phyloP scores from a whole-genome alignment of 495 filamentous ascomycete genomes.

The Penicillium bovifimosum region DNA sequence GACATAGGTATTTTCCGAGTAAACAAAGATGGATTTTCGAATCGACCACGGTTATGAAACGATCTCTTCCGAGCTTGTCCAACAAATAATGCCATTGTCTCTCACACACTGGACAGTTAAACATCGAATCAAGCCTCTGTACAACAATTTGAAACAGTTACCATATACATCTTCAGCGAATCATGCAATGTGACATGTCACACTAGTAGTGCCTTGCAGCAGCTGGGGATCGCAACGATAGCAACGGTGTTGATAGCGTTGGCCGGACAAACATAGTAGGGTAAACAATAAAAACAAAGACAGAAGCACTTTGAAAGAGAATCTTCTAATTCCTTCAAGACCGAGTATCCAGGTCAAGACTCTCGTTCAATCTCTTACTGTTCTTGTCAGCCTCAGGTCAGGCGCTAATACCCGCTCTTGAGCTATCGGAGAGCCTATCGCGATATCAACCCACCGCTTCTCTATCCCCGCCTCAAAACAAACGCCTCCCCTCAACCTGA shows the following conservation, averaged over 20 bases:
- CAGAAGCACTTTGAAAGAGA: background rate
- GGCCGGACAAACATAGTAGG: slow-evolving; percentile 7
- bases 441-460: slow-evolving; percentile 25
- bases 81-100: slow-evolving; percentile 11
- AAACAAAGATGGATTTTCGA: background rate
- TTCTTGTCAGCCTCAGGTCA: slow-evolving; percentile 4
- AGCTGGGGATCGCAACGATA: slow-evolving; percentile 9
- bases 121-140: background rate
- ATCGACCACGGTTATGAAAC: background rate
- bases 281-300: slow-evolving; percentile 5
- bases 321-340: background rate
- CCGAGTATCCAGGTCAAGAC: background rate
- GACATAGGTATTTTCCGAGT: slow-evolving; percentile 6
- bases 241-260: slow-evolving; percentile 6
- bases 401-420: slow-evolving; percentile 20
- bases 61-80: background rate
- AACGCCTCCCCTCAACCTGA: slow-evolving; percentile 11
- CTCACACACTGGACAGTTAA: background rate
- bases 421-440: slow-evolving; percentile 17
- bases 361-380: background rate
- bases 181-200: slow-evolving; percentile 8
- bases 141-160: background rate
- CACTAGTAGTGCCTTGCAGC: slow-evolving; percentile 7
- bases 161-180: background rate
- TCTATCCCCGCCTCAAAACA: slow-evolving; percentile 25